Conservation (phyloP, 306 rosid genomes). For the Boehmeria nivea region DNA sequence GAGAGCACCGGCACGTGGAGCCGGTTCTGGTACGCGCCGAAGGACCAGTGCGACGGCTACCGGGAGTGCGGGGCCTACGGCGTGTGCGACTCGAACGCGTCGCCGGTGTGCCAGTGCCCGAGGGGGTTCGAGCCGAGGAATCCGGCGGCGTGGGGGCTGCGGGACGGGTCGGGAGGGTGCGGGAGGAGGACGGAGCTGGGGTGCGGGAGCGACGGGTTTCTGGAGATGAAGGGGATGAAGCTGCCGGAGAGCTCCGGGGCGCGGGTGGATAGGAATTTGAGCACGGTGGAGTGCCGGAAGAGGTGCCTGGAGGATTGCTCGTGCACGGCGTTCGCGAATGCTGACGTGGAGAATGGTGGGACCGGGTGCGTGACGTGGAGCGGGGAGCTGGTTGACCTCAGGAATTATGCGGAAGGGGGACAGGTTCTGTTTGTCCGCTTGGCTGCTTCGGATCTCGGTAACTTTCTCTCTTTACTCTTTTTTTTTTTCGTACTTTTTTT, state of each 20-base stretch:
- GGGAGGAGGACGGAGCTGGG: conserved; percentile 39
- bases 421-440: conserved; percentile 52
- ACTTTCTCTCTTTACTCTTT: background rate
- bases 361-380: conserved; percentile 61
- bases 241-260: conserved; percentile 53
- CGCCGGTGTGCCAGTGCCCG: conserved; percentile 61
- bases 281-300: conserved; percentile 29
- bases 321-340: conserved; percentile 52
- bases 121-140: conserved; percentile 55
- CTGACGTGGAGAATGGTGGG: conserved; percentile 35
- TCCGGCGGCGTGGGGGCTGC: conserved; percentile 48
- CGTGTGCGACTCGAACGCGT: conserved; percentile 47
- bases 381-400: conserved; percentile 40
- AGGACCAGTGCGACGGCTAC: conserved; percentile 56
- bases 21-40: conserved; percentile 51
- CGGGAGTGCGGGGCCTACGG: conserved; percentile 56
- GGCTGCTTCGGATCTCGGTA: conserved; percentile 74
- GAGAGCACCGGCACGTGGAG: conserved; percentile 37
- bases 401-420: conserved; percentile 42
- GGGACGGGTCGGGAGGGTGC: conserved; percentile 82
- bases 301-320: conserved; percentile 49
- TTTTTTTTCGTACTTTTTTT: background rate
- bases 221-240: conserved; percentile 34
- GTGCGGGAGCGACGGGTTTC: conserved; percentile 44
- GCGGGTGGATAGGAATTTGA: conserved; percentile 38